Conservation (phyloP, 331 rosid species). For the Arachis monticola region DNA sequence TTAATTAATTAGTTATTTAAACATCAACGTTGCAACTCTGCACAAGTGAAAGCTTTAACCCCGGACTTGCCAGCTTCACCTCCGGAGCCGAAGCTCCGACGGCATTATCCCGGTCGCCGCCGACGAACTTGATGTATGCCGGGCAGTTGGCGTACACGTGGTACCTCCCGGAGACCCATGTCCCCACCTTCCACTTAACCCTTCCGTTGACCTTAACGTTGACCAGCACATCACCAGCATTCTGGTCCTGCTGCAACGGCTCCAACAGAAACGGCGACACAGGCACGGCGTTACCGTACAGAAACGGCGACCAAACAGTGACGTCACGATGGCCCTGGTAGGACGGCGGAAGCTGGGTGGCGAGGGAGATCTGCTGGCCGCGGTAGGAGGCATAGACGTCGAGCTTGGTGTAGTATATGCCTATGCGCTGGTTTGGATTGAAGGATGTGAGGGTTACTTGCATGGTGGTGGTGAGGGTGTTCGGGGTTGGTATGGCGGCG, state of each 20-base stretch:
- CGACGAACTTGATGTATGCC: constrained; percentile 52
- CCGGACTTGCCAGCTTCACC: constrained; percentile 24
- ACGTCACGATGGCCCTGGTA: constrained; percentile 73
- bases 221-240: constrained; percentile 49
- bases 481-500: constrained; percentile 35
- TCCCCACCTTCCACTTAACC: constrained; percentile 74
- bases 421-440: constrained; percentile 68
- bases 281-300: constrained; percentile 54
- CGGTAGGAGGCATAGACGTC: constrained; percentile 64
- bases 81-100: constrained; percentile 16
- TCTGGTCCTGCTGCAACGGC: constrained; percentile 54
- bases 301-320: constrained; percentile 65
- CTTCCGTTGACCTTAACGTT: constrained; percentile 59
- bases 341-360: constrained; percentile 51
- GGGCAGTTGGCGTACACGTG: constrained; percentile 66
- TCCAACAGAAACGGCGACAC: constrained; percentile 49
- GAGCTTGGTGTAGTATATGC: constrained; percentile 57
- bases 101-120: neutral
- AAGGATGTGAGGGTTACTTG: constrained; percentile 63
- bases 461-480: constrained; percentile 52
- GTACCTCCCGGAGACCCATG: constrained; percentile 70
- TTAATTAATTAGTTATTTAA: constrained; percentile 3
- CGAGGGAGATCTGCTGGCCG: constrained; percentile 62
- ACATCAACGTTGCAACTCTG: constrained; percentile 70
- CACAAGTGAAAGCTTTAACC: constrained; percentile 51